Percentiles rank a stretch among this genome's conserved stretches.
phyloP scores from a whole-genome alignment of 352 stramenopile species.

The Pythium rhizo-oryzae region DNA sequence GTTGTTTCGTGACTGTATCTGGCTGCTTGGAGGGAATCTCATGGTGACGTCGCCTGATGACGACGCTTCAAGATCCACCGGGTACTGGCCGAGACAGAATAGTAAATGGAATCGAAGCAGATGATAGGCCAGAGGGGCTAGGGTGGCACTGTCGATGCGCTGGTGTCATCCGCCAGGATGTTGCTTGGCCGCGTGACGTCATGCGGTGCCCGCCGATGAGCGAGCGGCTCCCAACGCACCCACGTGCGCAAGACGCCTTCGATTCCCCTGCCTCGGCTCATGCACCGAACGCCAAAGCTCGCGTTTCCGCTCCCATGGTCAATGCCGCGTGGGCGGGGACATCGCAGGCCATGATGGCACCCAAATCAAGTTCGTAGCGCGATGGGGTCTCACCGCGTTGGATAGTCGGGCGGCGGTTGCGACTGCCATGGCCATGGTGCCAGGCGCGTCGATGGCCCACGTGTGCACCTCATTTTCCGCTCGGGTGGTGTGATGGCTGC shows the following conservation, averaged over 20 bases:
- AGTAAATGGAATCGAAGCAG: not conserved
- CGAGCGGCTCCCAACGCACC: not conserved
- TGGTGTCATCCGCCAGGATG: constrained; percentile 12
- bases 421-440: too few species aligned
- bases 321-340: too few species aligned
- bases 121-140: constrained; percentile 1
- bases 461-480: too few species aligned
- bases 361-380: too few species aligned
- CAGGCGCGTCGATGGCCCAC: too few species aligned
- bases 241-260: not conserved
- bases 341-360: too few species aligned
- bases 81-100: constrained; percentile 8
- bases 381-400: too few species aligned
- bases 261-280: not conserved
- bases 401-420: too few species aligned
- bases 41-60: constrained; percentile 18
- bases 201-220: not conserved
- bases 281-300: not conserved
- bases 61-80: constrained; percentile 20
- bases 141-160: constrained; percentile 21
- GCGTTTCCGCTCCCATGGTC: too few species aligned
- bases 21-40: not conserved
- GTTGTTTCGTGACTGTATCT: not conserved
- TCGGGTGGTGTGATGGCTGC: not conserved
- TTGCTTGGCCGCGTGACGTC: constrained; percentile 17